A percentile compares a stretch with the other conserved stretches of the same genome.
Conservation (phyloP, 2,329 filamentous ascomycete species). For the Colletotrichum sp. region DNA sequence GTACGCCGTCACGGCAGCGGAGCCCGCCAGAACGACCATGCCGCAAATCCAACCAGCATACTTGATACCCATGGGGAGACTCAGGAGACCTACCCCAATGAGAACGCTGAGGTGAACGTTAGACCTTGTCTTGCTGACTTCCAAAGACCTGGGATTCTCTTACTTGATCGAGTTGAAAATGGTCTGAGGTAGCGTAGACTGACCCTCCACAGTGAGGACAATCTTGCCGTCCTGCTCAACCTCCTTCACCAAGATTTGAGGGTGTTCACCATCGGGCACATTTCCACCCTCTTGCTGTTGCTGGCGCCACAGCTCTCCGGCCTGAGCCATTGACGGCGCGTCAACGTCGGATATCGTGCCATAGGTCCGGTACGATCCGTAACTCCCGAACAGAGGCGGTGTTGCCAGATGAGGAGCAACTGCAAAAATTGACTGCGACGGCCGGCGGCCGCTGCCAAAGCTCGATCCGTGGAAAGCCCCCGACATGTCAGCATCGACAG, state of each 20-base stretch:
- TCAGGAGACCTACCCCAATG: constrained; percentile 88
- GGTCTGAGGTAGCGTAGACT: constrained; percentile 94
- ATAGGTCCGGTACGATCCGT: constrained; percentile 62
- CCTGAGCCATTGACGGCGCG: constrained; percentile 54
- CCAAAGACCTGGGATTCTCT: constrained; percentile 12
- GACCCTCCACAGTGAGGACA: constrained; percentile 84
- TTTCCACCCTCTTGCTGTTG: constrained; percentile 55
- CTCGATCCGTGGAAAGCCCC: constrained; percentile 33
- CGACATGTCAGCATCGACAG: constrained; percentile 47
- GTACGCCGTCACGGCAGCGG: constrained; percentile 80
- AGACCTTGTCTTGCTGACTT: not conserved
- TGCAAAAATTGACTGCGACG: constrained; percentile 56
- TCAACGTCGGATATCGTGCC: constrained; percentile 54
- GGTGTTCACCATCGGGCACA: constrained; percentile 62
- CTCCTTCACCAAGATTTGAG: constrained; percentile 86
- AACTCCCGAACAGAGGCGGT: constrained; percentile 74
- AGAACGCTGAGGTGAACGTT: constrained; percentile 59
- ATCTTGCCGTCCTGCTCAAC: constrained; percentile 88
- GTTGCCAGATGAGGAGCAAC: constrained; percentile 67
- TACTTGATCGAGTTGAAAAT: constrained; percentile 93
- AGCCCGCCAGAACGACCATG: constrained; percentile 73
- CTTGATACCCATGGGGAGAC: constrained; percentile 84
- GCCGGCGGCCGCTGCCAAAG: constrained; percentile 32
- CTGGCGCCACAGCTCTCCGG: constrained; percentile 56
- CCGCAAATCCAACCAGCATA: constrained; percentile 91